Evolutionary conservation across 352 stramenopile species (phyloP).

Genomic region (Phytophthora sp.): DNA sequence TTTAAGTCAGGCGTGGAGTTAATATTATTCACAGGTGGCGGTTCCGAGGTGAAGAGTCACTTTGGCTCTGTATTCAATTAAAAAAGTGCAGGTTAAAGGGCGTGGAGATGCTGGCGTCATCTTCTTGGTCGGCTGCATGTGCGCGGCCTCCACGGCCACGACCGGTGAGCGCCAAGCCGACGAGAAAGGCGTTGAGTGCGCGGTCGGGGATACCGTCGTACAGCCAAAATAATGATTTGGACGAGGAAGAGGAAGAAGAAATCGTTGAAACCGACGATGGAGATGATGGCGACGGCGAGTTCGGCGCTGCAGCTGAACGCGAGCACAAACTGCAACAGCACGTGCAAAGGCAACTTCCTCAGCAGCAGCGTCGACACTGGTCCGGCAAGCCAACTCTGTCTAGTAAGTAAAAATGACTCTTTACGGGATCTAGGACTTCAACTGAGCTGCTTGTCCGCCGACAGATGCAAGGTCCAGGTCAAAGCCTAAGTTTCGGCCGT

Average conservation of each 20-base stretch:
- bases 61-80: conserved; percentile 12
- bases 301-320: conserved; percentile 43
- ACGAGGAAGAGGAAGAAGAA: conserved; percentile 41
- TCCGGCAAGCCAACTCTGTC: conserved; percentile 17
- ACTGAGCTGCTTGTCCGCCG: conserved; percentile 1
- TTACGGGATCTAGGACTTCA: too few species aligned
- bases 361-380: conserved; percentile 22
- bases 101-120: conserved; percentile 20
- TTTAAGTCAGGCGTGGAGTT: conserved; percentile 12
- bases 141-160: conserved; percentile 30
- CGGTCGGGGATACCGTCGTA: conserved; percentile 29
- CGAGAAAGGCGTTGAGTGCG: conserved; percentile 16
- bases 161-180: conserved; percentile 60
- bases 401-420: too few species aligned
- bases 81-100: background rate
- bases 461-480: conserved; percentile 17
- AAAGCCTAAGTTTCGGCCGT: conserved; percentile 49
- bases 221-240: conserved; percentile 24
- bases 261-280: conserved; percentile 47
- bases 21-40: background rate
- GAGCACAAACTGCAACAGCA: conserved; percentile 21
- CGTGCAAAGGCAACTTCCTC: background rate
- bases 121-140: conserved; percentile 25
- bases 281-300: conserved; percentile 38
- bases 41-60: conserved; percentile 29